Conservation (phyloP, 495 filamentous ascomycete species). For the Aspergillus affinis region DNA sequence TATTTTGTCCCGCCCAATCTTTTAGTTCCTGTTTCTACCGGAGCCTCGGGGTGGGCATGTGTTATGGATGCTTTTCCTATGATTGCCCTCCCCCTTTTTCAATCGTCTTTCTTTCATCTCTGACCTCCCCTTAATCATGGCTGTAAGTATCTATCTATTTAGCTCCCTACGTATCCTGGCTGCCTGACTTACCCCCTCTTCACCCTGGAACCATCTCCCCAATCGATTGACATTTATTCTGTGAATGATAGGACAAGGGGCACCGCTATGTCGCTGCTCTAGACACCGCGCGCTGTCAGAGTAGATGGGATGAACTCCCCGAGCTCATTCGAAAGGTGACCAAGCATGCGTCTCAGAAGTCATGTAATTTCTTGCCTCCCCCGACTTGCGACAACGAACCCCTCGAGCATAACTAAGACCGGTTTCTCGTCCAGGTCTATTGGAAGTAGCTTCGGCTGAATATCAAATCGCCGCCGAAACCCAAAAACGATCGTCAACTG, state of each 20-base stretch:
- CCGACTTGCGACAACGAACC: slow-evolving; percentile 8
- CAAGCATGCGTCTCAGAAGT: slow-evolving; percentile 86
- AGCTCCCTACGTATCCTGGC: not conserved
- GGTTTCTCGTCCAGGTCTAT: slow-evolving; percentile 56
- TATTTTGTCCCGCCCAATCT: not conserved
- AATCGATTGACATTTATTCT: slow-evolving; percentile 23
- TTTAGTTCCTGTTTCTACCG: not conserved
- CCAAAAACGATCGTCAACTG: slow-evolving; percentile 35
- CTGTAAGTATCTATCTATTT: slow-evolving; percentile 29
- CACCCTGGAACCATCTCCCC: not conserved
- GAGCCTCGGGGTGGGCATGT: slow-evolving; percentile 23
- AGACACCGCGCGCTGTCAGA: slow-evolving; percentile 82
- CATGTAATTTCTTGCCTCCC: slow-evolving; percentile 57
- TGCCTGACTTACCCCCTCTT: slow-evolving; percentile 3
- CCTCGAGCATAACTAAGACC: slow-evolving; percentile 21
- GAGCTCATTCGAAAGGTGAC: slow-evolving; percentile 87
- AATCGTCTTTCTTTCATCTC: slow-evolving; percentile 14
- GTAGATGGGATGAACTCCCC: slow-evolving; percentile 84
- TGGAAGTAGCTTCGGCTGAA: slow-evolving; percentile 73
- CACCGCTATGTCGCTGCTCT: slow-evolving; percentile 75
- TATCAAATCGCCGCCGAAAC: slow-evolving; percentile 57
- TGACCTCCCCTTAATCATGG: slow-evolving; percentile 33
- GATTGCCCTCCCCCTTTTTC: slow-evolving; percentile 5
- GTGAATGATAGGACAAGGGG: slow-evolving; percentile 63
- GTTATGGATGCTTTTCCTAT: slow-evolving; percentile 16